Percentiles rank a stretch among this genome's conserved stretches.
These are phyloP conservation scores for Kregervanrija fluxuum DNA, from an alignment of 805 yeast species.

Conservation along the genomic window DNA sequence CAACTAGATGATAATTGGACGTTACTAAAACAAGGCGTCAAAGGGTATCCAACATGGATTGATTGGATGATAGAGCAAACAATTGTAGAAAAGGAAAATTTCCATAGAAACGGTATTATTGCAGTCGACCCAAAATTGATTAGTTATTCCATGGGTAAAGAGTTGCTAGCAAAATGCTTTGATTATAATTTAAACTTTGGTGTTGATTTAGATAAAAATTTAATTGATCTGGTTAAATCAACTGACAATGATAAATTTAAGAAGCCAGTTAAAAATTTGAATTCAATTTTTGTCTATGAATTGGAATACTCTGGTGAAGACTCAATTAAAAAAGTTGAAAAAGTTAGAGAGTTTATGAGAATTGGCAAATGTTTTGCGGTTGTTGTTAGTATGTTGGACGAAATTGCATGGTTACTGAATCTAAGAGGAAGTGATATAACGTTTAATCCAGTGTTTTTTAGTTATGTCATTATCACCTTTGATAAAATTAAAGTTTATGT, in stretches of 20 bases:
- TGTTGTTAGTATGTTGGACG: conserved; percentile 43
- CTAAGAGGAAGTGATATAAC: conserved; percentile 62
- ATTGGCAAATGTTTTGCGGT: conserved; percentile 35
- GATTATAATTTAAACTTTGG: conserved; percentile 37
- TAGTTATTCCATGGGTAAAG: conserved; percentile 39
- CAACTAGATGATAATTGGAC: conserved; percentile 79
- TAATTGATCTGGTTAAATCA: conserved; percentile 72
- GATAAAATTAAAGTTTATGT: conserved; percentile 33
- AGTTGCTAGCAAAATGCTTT: conserved; percentile 27
- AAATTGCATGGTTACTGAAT: conserved; percentile 47
- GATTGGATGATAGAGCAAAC: conserved; percentile 64
- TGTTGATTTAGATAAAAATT: conserved; percentile 48
- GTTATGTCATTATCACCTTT: conserved; percentile 45
- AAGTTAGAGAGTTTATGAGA: conserved; percentile 22
- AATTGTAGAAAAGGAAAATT: conserved; percentile 2
- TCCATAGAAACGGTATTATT: conserved; percentile 31
- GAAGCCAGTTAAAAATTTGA: conserved; percentile 13
- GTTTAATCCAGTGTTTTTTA: conserved; percentile 80
- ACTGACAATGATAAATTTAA: conserved; percentile 17
- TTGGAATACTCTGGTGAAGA: conserved; percentile 36
- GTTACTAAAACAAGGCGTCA: conserved; percentile 69
- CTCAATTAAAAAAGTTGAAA: conserved; percentile 29
- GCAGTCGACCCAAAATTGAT: conserved; percentile 83
- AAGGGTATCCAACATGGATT: conserved; percentile 72
- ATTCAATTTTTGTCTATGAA: conserved; percentile 30